phyloP scores from a whole-genome alignment of 2,329 filamentous ascomycete species.

The Helminthosporium solani region DNA sequence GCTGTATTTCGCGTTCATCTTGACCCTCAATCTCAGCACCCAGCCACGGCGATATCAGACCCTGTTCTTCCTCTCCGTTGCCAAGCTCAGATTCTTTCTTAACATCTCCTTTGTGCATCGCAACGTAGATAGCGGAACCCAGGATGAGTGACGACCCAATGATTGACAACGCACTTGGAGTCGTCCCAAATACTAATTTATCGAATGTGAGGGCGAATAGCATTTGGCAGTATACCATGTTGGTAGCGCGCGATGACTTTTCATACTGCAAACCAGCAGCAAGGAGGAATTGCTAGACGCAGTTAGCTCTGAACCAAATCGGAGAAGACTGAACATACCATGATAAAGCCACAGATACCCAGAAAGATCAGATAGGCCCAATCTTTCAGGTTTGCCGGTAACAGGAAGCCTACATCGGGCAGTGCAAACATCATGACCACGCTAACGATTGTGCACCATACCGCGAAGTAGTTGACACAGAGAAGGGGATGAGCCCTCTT shows the following conservation, averaged over 20 bases:
- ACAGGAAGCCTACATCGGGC: slow-evolving; percentile 58
- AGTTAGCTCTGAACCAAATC: not conserved
- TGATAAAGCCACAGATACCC: slow-evolving; percentile 72
- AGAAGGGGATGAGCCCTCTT: slow-evolving; percentile 78
- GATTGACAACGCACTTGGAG: slow-evolving; percentile 59
- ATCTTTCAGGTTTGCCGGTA: slow-evolving; percentile 57
- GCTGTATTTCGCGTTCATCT: slow-evolving; percentile 15
- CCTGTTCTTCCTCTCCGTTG: slow-evolving; percentile 36
- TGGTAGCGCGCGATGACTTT: slow-evolving; percentile 62
- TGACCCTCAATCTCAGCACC: slow-evolving; percentile 13
- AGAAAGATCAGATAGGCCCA: slow-evolving; percentile 70
- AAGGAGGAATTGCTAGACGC: slow-evolving; percentile 69
- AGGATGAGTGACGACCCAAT: slow-evolving; percentile 64
- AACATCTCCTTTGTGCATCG: slow-evolving; percentile 51
- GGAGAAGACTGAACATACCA: slow-evolving; percentile 47
- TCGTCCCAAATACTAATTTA: slow-evolving; percentile 62
- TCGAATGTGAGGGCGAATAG: slow-evolving; percentile 67
- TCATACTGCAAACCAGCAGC: slow-evolving; percentile 75
- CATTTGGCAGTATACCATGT: slow-evolving; percentile 71
- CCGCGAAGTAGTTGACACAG: slow-evolving; percentile 80
- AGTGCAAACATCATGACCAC: slow-evolving; percentile 58
- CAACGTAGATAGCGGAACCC: slow-evolving; percentile 65
- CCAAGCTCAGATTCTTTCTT: slow-evolving; percentile 20
- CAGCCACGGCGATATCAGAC: slow-evolving; percentile 26
- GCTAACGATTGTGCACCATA: slow-evolving; percentile 69